Evolutionary conservation across 2,329 filamentous ascomycete genomes (phyloP).

Genomic region (Thielaviopsis cerberus): DNA sequence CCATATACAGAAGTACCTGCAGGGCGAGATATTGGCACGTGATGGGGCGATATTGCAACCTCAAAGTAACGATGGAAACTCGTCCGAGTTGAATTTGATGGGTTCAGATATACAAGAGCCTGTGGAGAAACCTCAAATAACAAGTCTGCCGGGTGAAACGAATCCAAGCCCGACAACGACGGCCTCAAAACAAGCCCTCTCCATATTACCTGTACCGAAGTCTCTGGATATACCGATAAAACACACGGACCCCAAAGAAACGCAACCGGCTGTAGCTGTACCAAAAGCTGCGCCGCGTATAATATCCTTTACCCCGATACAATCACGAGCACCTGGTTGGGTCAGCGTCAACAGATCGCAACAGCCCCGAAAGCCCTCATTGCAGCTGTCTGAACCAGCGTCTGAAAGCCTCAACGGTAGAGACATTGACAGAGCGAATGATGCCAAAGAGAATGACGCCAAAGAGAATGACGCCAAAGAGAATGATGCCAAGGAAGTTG

Average conservation of each 20-base stretch:
- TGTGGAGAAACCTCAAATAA: not conserved
- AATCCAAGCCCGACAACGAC: not conserved
- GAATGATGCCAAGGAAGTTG: not conserved
- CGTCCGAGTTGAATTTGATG: not conserved
- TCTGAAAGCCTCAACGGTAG: no score
- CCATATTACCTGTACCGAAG: not conserved
- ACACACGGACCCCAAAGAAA: no score
- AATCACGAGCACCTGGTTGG: not conserved
- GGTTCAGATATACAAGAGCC: not conserved
- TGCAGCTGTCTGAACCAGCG: no score
- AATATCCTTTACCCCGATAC: not conserved
- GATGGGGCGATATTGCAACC: not conserved
- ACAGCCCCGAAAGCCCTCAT: not conserved
- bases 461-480: not conserved
- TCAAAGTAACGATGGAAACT: not conserved
- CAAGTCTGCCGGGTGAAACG: no score
- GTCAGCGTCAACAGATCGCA: conserved; percentile 2
- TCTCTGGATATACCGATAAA: not conserved
- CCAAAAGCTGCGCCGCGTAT: not conserved
- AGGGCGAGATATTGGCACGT: not conserved
- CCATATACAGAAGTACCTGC: not conserved
- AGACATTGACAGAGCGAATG: not conserved
- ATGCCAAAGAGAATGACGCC: not conserved
- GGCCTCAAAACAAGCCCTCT: not conserved
- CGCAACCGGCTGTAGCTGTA: not conserved